Base-by-base conservation (phyloP, 192 early-diverging fungal species). In the Coemansia sp. region DNA sequence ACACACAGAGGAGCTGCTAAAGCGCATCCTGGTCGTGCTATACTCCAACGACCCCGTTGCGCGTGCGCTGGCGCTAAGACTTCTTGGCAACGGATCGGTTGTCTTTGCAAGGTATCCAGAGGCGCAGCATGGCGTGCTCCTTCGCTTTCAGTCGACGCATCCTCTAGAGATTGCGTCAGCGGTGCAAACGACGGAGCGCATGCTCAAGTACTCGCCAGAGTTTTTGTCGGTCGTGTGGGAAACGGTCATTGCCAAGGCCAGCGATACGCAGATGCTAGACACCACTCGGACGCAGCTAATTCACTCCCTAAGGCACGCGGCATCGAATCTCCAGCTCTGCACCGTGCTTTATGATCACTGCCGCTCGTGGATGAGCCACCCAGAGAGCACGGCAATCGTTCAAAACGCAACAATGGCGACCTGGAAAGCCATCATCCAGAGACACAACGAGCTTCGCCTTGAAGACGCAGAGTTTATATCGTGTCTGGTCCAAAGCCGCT, bases 21-120 rank as follows among this genome's bases (percentile, higher is more conserved):
- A 75, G 49, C 77, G 82, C 11, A 50, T 83, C n/a, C 61, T 83
- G 16, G 62, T 45, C 0, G 82, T 83, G 6, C 57, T 83, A 32
- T 78, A 74, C 42, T 81, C 78, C 6, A 83, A 75, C 63, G 82
- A 83, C 42, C 67, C 82, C 1, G 61, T 81, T 46, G 82, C 82
- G 14, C 82, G 82, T 34, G 65, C 67, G 8, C 67, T 83, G 24
- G 76, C 82, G 0, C 58, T 83, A 58, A 74, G 72, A 18, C 60
- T 76, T n/a, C 36, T 83, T 20, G 82, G 82, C 16, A 78, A 76
- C 50, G 78, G 67, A 4, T 75, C 82, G 24, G 25, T 67, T 2
- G 65, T 80, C 27, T 81, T 83, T 68, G 71, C 77, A 22, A 59
- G 64, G 54, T 77, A 64, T 23, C 71, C 71, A 6, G 78, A 83